A percentile compares a stretch with the other conserved stretches of the same genome.
These are phyloP conservation scores for Incumbomyces delicatus DNA, from an alignment of 2,329 filamentous ascomycete species.

Conservation along the genomic window DNA sequence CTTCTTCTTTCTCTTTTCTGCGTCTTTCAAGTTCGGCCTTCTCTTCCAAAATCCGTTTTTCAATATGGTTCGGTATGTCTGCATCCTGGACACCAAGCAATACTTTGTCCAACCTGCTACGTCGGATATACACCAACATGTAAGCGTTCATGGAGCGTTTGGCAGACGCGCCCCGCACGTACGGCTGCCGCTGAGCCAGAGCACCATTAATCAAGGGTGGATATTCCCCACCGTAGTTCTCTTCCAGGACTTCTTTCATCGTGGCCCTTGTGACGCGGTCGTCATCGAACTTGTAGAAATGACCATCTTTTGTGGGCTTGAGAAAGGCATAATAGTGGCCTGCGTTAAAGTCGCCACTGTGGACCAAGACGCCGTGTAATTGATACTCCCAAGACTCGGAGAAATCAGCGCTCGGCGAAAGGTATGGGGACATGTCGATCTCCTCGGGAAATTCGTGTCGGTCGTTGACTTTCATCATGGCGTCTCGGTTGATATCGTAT, in stretches of 20 bases:
- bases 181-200: conserved; percentile 52
- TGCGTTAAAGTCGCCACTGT: conserved; percentile 92
- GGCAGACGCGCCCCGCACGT: conserved; percentile 53
- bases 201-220: conserved; percentile 45
- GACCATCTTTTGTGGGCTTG: conserved; percentile 83
- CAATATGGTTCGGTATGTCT: conserved; percentile 73
- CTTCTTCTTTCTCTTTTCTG: conserved; percentile 83
- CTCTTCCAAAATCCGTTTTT: conserved; percentile 71
- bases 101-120: conserved; percentile 73
- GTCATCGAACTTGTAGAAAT: conserved; percentile 96
- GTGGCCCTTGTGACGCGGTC: conserved; percentile 94
- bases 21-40: conserved; percentile 63
- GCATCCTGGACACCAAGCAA: conserved; percentile 65
- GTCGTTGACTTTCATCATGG: conserved; percentile 87
- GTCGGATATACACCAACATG: conserved; percentile 96
- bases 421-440: conserved; percentile 63
- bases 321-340: conserved; percentile 98
- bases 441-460: conserved; percentile 41
- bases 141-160: conserved; percentile 79
- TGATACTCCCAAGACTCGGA: conserved; percentile 88
- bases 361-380: conserved; percentile 87
- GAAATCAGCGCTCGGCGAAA: conserved; percentile 62
- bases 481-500: conserved; percentile 90
- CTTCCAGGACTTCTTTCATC: conserved; percentile 80
- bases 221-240: conserved; percentile 93